Evolutionary conservation across 2,329 filamentous ascomycete genomes (phyloP).

Genomic region (Leptodontidium sp.): DNA sequence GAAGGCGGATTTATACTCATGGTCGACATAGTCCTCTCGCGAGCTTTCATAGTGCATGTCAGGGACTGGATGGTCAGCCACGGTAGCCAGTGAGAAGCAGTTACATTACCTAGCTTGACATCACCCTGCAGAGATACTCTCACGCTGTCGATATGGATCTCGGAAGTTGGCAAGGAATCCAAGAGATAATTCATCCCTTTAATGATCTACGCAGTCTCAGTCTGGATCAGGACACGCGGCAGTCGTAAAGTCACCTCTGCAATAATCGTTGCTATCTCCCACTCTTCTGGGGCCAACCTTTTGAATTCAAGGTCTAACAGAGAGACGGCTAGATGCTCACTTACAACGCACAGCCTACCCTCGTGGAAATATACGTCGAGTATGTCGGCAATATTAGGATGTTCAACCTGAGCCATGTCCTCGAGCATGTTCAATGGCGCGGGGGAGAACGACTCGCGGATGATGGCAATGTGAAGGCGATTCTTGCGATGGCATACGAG

Average conservation of each 20-base stretch:
- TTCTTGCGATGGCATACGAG: conserved; percentile 31
- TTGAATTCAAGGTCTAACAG: conserved; percentile 32
- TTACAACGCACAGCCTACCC: conserved; percentile 26
- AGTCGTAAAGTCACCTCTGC: conserved; percentile 26
- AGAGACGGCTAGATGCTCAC: conserved; percentile 30
- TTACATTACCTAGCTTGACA: conserved; percentile 33
- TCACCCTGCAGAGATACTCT: conserved; percentile 31
- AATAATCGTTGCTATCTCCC: conserved; percentile 35
- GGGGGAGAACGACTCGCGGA: conserved; percentile 31
- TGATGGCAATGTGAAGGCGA: conserved; percentile 26
- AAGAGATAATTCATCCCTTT: conserved; percentile 36
- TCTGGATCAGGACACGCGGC: conserved; percentile 2
- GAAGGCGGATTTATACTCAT: conserved; percentile 30
- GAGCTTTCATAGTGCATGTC: conserved; percentile 31
- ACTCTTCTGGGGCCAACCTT: conserved; percentile 31
- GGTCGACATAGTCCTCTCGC: conserved; percentile 23
- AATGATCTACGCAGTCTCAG: conserved; percentile 29
- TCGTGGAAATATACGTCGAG: conserved; percentile 32
- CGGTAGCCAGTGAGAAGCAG: background rate
- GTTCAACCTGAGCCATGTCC: conserved; percentile 23
- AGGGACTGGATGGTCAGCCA: conserved; percentile 28
- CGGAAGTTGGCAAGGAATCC: conserved; percentile 23
- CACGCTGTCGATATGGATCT: conserved; percentile 31
- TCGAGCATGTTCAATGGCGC: conserved; percentile 31
- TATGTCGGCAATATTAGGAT: conserved; percentile 35